phyloP scores from a whole-genome alignment of 495 filamentous ascomycete genomes.

The Neurospora cerealis region DNA sequence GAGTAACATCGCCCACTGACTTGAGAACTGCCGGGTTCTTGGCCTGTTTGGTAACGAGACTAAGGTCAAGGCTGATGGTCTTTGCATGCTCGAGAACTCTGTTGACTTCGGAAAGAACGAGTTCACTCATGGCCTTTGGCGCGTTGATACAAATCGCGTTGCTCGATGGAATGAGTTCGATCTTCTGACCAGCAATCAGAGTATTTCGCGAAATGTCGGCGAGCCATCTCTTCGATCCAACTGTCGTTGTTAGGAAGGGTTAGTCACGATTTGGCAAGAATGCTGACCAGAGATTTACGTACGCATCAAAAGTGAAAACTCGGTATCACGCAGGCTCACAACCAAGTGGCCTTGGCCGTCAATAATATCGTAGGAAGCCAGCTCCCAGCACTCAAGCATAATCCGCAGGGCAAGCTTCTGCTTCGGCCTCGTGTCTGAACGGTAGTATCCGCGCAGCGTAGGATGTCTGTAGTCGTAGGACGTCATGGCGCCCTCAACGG shows the following conservation, averaged over 20 bases:
- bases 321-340: slow-evolving; percentile 18
- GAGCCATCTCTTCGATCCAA: slow-evolving; percentile 25
- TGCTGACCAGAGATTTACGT: slow-evolving; percentile 1
- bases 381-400: slow-evolving; percentile 33
- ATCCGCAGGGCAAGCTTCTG: slow-evolving; percentile 25
- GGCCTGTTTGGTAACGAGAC: slow-evolving; percentile 10
- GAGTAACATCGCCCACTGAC: slow-evolving; percentile 34
- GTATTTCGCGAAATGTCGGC: slow-evolving; percentile 15
- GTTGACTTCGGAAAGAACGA: slow-evolving; percentile 30
- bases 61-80: slow-evolving; percentile 7
- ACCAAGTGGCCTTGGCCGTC: slow-evolving; percentile 22
- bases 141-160: slow-evolving; percentile 25
- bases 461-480: slow-evolving; percentile 1
- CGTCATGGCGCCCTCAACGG: neutral
- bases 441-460: slow-evolving; percentile 17
- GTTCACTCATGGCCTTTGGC: slow-evolving; percentile 19
- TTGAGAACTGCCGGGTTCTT: slow-evolving; percentile 19
- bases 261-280: neutral
- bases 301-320: slow-evolving; percentile 32
- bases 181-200: slow-evolving; percentile 22
- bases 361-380: slow-evolving; percentile 20
- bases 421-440: slow-evolving; percentile 16
- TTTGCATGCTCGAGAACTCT: slow-evolving; percentile 15
- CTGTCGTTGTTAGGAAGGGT: slow-evolving; percentile 8
- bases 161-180: slow-evolving; percentile 18